phyloP scores from a whole-genome alignment of 1,284 basidiomycete genomes.

The Cryptococcus jaspeensis region DNA sequence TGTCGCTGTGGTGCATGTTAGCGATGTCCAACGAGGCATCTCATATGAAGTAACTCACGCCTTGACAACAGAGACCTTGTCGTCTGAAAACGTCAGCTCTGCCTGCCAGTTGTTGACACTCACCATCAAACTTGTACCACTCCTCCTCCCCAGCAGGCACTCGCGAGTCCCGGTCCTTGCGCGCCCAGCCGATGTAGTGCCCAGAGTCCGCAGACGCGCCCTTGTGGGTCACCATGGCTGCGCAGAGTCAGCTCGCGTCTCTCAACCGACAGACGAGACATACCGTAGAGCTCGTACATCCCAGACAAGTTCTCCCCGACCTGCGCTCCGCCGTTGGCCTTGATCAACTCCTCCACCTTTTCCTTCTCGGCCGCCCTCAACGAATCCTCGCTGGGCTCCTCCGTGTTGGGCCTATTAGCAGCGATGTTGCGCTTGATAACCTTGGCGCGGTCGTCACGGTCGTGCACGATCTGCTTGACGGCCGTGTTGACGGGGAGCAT shows the following conservation, averaged over 20 bases:
- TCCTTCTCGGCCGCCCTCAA: conserved; percentile 16
- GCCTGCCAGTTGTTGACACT: conserved; percentile 43
- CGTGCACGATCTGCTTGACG: conserved; percentile 77
- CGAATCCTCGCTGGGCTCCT: conserved; percentile 18
- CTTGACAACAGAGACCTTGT: conserved; percentile 64
- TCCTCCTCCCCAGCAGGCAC: conserved; percentile 42
- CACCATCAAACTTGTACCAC: conserved; percentile 70
- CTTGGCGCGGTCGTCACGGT: conserved; percentile 78
- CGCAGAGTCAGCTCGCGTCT: neutral
- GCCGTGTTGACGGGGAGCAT: conserved; percentile 68
- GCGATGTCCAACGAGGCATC: neutral
- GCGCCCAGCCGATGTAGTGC: conserved; percentile 80
- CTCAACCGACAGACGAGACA: conserved; percentile 13
- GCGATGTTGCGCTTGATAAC: conserved; percentile 65
- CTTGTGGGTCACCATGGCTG: conserved; percentile 94
- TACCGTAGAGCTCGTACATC: conserved; percentile 51
- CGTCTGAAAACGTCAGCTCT: conserved; percentile 64
- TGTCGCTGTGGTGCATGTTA: conserved; percentile 61
- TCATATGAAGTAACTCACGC: conserved; percentile 21
- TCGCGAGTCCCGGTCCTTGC: conserved; percentile 30
- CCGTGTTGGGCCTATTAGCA: conserved; percentile 47
- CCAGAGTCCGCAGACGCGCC: conserved; percentile 84
- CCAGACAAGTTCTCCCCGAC: conserved; percentile 37
- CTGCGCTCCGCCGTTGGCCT: conserved; percentile 19
- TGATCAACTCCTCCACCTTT: conserved; percentile 42